Percentiles rank a stretch among this genome's conserved stretches.
phyloP scores from a whole-genome alignment of 2,329 filamentous ascomycete species.

The Penicillium sp. region DNA sequence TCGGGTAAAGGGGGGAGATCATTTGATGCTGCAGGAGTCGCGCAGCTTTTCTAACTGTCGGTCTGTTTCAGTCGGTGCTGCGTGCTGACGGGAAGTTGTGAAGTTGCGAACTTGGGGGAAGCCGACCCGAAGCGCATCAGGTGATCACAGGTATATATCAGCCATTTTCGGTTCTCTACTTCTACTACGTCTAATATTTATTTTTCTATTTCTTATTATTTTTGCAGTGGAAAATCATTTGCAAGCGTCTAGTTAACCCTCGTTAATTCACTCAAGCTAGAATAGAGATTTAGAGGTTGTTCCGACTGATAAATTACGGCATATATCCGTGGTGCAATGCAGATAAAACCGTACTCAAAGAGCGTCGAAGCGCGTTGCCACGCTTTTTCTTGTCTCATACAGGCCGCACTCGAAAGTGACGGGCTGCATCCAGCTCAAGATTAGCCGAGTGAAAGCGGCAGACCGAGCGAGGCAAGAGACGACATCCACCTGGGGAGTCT shows the following conservation, averaged over 20 bases:
- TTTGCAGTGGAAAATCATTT: too few species aligned
- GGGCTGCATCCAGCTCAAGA: constrained; percentile 48
- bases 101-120: neutral
- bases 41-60: neutral
- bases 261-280: too few species aligned
- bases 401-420: constrained; percentile 24
- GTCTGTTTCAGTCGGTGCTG: neutral
- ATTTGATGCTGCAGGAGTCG: neutral
- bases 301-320: constrained; percentile 54
- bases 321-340: constrained; percentile 37
- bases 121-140: neutral
- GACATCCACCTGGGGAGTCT: constrained; percentile 7
- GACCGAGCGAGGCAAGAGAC: constrained; percentile 60
- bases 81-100: too few species aligned
- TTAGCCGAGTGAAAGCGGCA: constrained; percentile 36
- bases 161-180: too few species aligned
- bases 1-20: neutral
- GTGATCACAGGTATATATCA: too few species aligned
- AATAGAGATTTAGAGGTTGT: constrained; percentile 33
- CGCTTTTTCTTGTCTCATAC: constrained; percentile 54
- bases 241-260: too few species aligned
- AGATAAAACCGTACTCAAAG: constrained; percentile 57
- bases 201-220: too few species aligned
- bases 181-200: too few species aligned
- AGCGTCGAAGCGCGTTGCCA: constrained; percentile 42